phyloP scores from a whole-genome alignment of 2,329 filamentous ascomycete species.

The Penicillium polonicum region DNA sequence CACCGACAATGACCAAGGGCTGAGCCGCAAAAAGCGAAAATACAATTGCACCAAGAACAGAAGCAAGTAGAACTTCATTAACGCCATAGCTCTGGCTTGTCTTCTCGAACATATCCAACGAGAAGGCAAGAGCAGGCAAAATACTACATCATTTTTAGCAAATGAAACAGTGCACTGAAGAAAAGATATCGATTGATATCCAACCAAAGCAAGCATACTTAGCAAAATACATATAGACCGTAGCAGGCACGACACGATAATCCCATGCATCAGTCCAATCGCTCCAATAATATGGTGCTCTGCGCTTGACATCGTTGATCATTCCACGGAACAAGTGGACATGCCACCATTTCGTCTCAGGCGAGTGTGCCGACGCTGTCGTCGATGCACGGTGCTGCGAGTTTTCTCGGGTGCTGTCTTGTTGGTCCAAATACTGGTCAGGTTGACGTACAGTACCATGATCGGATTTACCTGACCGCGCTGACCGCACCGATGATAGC shows the following conservation, averaged over 20 bases:
- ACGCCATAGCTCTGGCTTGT: slow-evolving; percentile 82
- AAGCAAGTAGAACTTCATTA: slow-evolving; percentile 85
- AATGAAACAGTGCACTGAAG: background rate
- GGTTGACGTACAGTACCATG: slow-evolving; percentile 13
- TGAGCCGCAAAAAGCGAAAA: slow-evolving; percentile 79
- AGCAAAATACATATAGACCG: slow-evolving; percentile 92
- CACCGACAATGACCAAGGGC: slow-evolving; percentile 85
- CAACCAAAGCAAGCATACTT: slow-evolving; percentile 58
- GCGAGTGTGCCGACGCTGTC: slow-evolving; percentile 15
- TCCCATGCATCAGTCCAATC: slow-evolving; percentile 89
- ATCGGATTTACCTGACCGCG: slow-evolving; percentile 17
- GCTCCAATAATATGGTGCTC: slow-evolving; percentile 74
- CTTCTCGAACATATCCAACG: slow-evolving; percentile 89
- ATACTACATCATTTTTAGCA: slow-evolving; percentile 57
- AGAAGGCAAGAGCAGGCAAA: slow-evolving; percentile 82
- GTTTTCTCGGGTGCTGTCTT: slow-evolving; percentile 6
- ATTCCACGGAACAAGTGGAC: slow-evolving; percentile 75
- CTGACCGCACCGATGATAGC: slow-evolving; percentile 22
- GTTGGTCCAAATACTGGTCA: slow-evolving; percentile 7
- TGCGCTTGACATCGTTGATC: slow-evolving; percentile 70
- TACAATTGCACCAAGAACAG: slow-evolving; percentile 77
- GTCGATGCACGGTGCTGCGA: slow-evolving; percentile 11
- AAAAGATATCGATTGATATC: background rate
- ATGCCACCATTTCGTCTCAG: slow-evolving; percentile 64
- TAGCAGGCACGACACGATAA: slow-evolving; percentile 82